These are phyloP conservation scores for Sphagnum magellanicum DNA, from an alignment of 228 moss, liverwort and hornwort genomes.

Conservation along the genomic window DNA sequence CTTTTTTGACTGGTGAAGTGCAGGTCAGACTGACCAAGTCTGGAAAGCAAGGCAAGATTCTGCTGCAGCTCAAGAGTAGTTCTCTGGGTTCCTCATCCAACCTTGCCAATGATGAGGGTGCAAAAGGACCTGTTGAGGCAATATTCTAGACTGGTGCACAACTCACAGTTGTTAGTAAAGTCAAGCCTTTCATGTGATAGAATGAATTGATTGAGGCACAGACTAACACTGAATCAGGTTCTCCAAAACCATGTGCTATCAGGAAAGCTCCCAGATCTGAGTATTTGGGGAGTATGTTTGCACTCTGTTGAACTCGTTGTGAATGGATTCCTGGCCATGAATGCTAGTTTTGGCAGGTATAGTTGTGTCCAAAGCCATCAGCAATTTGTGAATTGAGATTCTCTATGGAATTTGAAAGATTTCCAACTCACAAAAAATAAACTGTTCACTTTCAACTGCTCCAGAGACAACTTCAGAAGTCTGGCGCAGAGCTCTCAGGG, in stretches of 20 bases:
- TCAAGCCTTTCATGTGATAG: background rate
- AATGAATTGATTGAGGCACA: background rate
- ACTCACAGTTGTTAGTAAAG: background rate
- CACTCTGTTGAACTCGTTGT: too few species aligned
- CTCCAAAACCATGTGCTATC: too few species aligned
- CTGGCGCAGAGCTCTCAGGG: constrained; percentile 2
- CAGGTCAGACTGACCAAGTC: background rate
- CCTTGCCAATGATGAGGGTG: background rate
- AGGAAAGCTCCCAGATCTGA: too few species aligned
- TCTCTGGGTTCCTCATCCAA: background rate
- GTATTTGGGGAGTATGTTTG: too few species aligned
- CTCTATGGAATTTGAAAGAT: background rate
- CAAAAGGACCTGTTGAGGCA: background rate
- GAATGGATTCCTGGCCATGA: too few species aligned
- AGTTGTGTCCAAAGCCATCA: too few species aligned
- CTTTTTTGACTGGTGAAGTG: background rate
- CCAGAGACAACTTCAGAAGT: constrained; percentile 2
- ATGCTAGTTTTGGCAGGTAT: too few species aligned
- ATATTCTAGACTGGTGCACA: background rate
- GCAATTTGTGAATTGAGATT: too few species aligned
- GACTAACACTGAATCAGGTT: background rate
- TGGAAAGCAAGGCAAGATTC: background rate
- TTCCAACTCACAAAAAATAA: background rate
- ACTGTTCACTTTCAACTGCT: background rate
- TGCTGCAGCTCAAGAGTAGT: background rate